Base-by-base conservation (phyloP, 768 basidiomycete genomes). In the Boletus sp. region DNA sequence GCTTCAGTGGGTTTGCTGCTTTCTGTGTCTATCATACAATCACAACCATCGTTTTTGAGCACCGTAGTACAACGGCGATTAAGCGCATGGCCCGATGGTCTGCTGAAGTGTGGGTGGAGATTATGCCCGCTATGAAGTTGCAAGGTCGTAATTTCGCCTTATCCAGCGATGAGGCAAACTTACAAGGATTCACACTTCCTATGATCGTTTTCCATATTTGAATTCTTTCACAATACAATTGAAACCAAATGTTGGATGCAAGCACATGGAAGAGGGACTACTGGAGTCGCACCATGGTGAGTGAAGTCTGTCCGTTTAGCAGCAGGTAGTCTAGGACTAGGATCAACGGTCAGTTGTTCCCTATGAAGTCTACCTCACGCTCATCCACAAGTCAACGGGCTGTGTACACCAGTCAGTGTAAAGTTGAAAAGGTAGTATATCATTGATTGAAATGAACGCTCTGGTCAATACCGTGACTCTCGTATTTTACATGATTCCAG, bases 101-200 rank as follows among this genome's bases (percentile, higher is more conserved):
- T 42, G 12, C 36, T 40, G 41, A 45, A 39, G 7, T 24, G 24
- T n/a, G n/a, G 45, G 24, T 35, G 57, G 55, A 36, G 18, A 52
- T 47, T 52, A 47, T 47, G 30, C 18, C 35, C 32, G 37, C 11
- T 32, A 49, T 44, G 47, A 35, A 47, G 47, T 36, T n/a, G 11
- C 45, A 45, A 58, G 55, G 59, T 59, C 41, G 12, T 41, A 33
- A 51, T 20, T 48, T 46, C 12, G 18, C 33, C 32, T 48, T 50
- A 49, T 63, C 32, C 18, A 18, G 42, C 39, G 35, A 58, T 29
- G 47, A 59, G 42, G 39, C 40, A 46, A 60, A 60, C 55, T 51
- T 50, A 53, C 41, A 45, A 7, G n/a, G 18, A 41, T 48, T 39
- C 37, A 15, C 8, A 20, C 51, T 17, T 24, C 36, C 11, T n/a